Percentiles rank a stretch among this genome's conserved stretches.
Evolutionary conservation across 1,284 basidiomycete species (phyloP).

Genomic region (Naganishia sp.): DNA sequence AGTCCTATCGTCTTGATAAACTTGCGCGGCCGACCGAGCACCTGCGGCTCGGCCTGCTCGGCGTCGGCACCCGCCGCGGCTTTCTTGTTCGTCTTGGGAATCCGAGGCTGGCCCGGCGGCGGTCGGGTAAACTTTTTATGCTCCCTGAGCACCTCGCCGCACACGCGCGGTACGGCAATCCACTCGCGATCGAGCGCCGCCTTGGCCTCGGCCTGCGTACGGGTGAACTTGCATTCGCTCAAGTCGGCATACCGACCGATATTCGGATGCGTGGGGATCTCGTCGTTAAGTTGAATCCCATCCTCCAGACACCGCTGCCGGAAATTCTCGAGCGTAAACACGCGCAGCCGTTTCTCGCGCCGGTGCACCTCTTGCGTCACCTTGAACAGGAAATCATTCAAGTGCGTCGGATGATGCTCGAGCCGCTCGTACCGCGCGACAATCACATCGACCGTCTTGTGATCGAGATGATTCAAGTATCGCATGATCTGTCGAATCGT

Average conservation of each 20-base stretch:
- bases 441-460: slow-evolving; percentile 27
- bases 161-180: slow-evolving; percentile 15
- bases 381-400: slow-evolving; percentile 25
- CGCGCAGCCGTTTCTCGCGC: slow-evolving; percentile 26
- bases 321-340: slow-evolving; percentile 20
- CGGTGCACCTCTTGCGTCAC: slow-evolving; percentile 21
- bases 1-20: slow-evolving; percentile 27
- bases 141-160: slow-evolving; percentile 7
- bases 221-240: slow-evolving; percentile 14
- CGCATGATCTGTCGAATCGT: slow-evolving; percentile 22
- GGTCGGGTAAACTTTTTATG: slow-evolving; percentile 9
- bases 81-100: not conserved
- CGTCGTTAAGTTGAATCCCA: slow-evolving; percentile 8
- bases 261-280: slow-evolving; percentile 17
- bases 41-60: not conserved
- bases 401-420: slow-evolving; percentile 21
- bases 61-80: not conserved
- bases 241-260: slow-evolving; percentile 22
- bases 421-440: slow-evolving; percentile 10
- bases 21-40: slow-evolving; percentile 32
- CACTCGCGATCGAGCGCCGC: slow-evolving; percentile 6
- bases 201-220: slow-evolving; percentile 8
- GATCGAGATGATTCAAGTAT: slow-evolving; percentile 16
- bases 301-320: slow-evolving; percentile 22
- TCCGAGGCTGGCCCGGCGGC: not conserved